Base-by-base conservation (phyloP, 148 eudicot species). In the Amaranthus hypochondriacus region DNA sequence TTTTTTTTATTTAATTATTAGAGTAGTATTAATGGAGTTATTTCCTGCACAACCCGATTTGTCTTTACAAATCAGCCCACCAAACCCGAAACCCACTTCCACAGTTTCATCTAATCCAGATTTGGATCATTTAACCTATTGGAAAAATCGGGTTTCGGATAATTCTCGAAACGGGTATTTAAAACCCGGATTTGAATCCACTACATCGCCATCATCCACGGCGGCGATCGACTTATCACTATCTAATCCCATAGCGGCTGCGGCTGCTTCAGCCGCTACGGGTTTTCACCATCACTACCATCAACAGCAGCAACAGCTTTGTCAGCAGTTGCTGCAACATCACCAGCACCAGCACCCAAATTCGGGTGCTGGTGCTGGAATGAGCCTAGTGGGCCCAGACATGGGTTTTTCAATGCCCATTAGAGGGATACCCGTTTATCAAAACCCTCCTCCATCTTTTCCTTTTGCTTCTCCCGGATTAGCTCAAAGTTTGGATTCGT, bases 1-100 rank as follows among this genome's bases (percentile, higher is more conserved):
- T 12, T 4, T 9, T 4, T 7, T 6, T 54, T 2, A 9, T 39
- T 60, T 28, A 28, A 60, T 28, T 60, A 2, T 6, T 15, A 43
- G 39, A 28, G 39, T 28, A 28, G 39, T 7, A 54, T 54, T 10
- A 5, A 94, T 94, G 98, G 98, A 94, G 89, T 77, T 94, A 8
- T 94, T 94, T 67, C 98, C 98, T 54, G 88, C 98, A 75, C 98
- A 91, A 73, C 98, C 98, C 61, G 98, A 94, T 86, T 84, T 94
- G 63, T 91, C 97, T 56, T 82, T 94, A 14, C 95, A 94, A 86
- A 94, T 94, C 78, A 94, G 98, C 81, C 96, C 95, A 48, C 98
- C 98, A 68, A 85, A 67, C 82, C 70, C 68, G 70, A 85, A 86
- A 74, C 77, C 90, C 82, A 79, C 86, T 7, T 72, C 89, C 11